Conservation (phyloP, 139 green algal genomes). For the Chlamydomonas incerta region DNA sequence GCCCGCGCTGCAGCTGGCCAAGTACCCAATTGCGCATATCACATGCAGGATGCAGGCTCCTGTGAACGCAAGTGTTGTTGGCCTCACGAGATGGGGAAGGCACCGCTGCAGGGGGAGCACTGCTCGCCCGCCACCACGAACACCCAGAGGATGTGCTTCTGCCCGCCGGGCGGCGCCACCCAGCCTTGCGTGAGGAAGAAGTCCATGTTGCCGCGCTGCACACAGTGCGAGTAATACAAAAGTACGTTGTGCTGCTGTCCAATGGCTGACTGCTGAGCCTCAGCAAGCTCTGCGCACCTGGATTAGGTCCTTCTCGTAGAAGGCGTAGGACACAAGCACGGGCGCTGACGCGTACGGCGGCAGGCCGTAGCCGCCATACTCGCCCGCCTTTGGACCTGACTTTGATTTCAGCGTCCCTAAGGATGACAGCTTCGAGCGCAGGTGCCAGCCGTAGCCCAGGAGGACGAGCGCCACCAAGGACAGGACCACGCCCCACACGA, state of each 20-base stretch:
- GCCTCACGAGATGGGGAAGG: constrained; percentile 57
- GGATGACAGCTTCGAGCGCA: not conserved
- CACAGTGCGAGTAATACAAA: too few species aligned
- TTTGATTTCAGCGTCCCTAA: too few species aligned
- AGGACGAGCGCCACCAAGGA: not conserved
- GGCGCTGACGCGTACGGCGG: constrained; percentile 25
- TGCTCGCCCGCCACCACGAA: constrained; percentile 66
- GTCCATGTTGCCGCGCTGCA: constrained; percentile 63
- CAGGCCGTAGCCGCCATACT: too few species aligned
- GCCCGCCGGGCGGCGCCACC: constrained; percentile 13
- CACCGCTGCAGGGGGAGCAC: constrained; percentile 68
- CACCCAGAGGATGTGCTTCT: constrained; percentile 36
- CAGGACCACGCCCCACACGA: constrained; percentile 5
- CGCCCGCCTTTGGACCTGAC: too few species aligned
- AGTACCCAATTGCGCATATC: too few species aligned
- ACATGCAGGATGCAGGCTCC: too few species aligned
- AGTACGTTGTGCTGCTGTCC: too few species aligned
- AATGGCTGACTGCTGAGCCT: too few species aligned
- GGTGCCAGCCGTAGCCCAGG: constrained; percentile 27
- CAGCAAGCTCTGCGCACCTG: constrained; percentile 60
- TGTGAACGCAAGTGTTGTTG: too few species aligned
- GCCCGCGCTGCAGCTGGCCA: too few species aligned
- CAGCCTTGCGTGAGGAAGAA: constrained; percentile 75
- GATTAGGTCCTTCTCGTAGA: constrained; percentile 77
- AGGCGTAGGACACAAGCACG: constrained; percentile 77